Evolutionary conservation across 371 early-diverging fungal genomes (phyloP), one percentile per base, ranked within the genome.

Genomic region (Choanephora cucurbitarum): DNA sequence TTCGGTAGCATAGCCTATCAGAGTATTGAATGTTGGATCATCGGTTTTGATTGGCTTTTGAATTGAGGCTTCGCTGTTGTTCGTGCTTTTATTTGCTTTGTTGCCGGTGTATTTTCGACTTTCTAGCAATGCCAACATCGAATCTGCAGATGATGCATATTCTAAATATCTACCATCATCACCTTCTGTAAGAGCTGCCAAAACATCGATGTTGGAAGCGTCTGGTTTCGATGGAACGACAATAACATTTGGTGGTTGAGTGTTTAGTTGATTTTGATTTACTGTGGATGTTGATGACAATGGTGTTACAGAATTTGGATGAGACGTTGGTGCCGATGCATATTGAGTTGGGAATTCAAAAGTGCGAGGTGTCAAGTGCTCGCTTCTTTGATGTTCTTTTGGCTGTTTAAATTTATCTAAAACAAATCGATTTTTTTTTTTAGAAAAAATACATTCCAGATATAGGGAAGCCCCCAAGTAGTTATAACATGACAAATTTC

Each of bases 141-240:
- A 89, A 39, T 89, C 92, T 15, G 89, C 84, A 0, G 92, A 90
- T 0, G 89, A 84, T 0, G 89, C 87, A 50, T 84, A 89, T 0
- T 80, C 80, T 44, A 82, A 88, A 56, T 91, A 91, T 45, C 91
- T 80, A 13, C 86, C 84, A 40, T 88, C 87, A 14, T 85, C 87
- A 18, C 74, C 70, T 22, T 84, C 82, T 39, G 83, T 76, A 0
- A 83, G 67, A 24, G 80, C 65, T 39, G 86, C 81, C 59, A 86
- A 79, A 5, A 88, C 79, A 58, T 87, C 87, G 8, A 88, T 74
- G 51, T 86, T 82, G 24, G 74, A 28, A 21, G 32, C 42, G 11
- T 57, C 58, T 45, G 52, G 15, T 40, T 55, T 17, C 34, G 49
- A 5, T 41, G 41, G 10, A 14, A n/a, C 0, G 33, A 18, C 10